phyloP scores from a whole-genome alignment of 2,329 filamentous ascomycete genomes.

The Cordyceps farinosa region DNA sequence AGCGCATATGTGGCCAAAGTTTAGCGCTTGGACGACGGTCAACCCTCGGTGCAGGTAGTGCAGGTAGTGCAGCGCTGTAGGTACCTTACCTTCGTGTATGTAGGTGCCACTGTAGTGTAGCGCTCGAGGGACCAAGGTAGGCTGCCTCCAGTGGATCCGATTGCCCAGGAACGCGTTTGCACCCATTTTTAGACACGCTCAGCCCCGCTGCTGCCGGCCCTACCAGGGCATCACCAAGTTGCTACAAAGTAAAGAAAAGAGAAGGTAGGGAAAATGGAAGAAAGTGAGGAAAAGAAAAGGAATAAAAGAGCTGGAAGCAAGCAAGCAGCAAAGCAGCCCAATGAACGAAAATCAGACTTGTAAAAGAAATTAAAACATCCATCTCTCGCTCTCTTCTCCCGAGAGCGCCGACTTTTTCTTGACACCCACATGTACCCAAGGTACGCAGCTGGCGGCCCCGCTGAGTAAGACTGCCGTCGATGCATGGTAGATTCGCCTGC shows the following conservation, averaged over 20 bases:
- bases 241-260: too few relatives aligned
- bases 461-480: slow-evolving; percentile 14
- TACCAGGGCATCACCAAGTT: not conserved
- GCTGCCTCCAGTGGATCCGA: not conserved
- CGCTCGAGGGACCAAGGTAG: not conserved
- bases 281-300: too few relatives aligned
- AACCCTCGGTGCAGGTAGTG: not conserved
- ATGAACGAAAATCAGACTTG: too few relatives aligned
- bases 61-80: too few relatives aligned
- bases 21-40: not conserved
- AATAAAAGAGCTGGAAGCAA: too few relatives aligned
- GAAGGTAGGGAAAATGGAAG: too few relatives aligned
- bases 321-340: too few relatives aligned
- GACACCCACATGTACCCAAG: too few relatives aligned
- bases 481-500: not conserved
- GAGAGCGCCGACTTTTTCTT: too few relatives aligned
- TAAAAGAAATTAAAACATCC: too few relatives aligned
- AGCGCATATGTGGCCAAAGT: not conserved
- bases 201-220: not conserved
- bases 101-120: not conserved
- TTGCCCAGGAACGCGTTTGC: slow-evolving; percentile 10
- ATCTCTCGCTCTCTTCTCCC: too few relatives aligned
- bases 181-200: slow-evolving; percentile 11
- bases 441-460: not conserved
- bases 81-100: too few relatives aligned